Evolutionary conservation across 2,329 filamentous ascomycete genomes (phyloP), one percentile per base, ranked within the genome.

Genomic region (Diplocarpon rosae): DNA sequence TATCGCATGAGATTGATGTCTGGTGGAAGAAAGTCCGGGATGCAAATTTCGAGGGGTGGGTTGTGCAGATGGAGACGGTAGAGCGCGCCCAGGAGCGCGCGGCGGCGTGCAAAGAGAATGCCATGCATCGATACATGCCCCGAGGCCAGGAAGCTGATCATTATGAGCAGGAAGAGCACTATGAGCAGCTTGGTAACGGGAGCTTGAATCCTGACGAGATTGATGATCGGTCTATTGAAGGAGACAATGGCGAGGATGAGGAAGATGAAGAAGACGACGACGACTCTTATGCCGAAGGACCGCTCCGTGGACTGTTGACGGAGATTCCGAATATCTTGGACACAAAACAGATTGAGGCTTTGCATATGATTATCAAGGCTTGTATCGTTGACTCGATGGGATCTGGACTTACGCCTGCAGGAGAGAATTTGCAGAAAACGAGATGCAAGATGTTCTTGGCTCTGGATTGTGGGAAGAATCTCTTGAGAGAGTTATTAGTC

Each of bases 361-460:
- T 96, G 42, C 90, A 94, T 44, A 95, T 95, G 89, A 93, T 95
- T 48, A 83, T 96, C 57, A 95, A 95, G 69, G 89, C 86, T 12
- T 93, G 89, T 50, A 93, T 96, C 42, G 78, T 95, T 16, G 85
- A 93, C 56, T 80, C 78, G n/a, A 72, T 77, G 47, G 85, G 84
- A 48, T 82, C 83, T 52, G 78, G 80, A 0, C 66, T 78, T 7
- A 83, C 80, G 36, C 64, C 69, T 9, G 73, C 73, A 11, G 82
- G 81, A 14, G 84, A 87, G 59, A 94, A 90, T 59, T 80, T 95
- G 65, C 88, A 95, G 63, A 86, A 88, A 50, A 86, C 90, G 1
- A 73, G 90, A 16, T 95, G 89, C 58, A 85, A 93, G 59, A 84
- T 95, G 59, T 76, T 96, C 39, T 70, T 96, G 34, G 88, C 88